A percentile compares a stretch with the other conserved stretches of the same genome.
Conservation (phyloP, 495 filamentous ascomycete species). For the Daldinia caldariorum region DNA sequence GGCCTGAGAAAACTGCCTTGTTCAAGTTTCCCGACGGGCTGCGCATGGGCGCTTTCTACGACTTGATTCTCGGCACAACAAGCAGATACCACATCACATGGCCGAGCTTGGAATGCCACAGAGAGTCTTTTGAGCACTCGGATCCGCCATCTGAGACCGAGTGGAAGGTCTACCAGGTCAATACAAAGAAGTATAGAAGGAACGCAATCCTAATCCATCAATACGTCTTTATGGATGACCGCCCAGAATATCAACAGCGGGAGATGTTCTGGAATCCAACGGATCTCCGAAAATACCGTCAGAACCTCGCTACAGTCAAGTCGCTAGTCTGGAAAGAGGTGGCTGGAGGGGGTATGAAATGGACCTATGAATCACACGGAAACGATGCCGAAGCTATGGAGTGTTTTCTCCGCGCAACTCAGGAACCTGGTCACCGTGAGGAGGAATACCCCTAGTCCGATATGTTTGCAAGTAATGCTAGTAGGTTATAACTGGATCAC, state of each 20-base stretch:
- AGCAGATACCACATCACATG: background rate
- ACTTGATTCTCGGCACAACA: constrained; percentile 12
- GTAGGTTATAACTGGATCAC: too few relatives aligned
- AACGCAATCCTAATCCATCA: background rate
- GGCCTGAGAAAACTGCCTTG: background rate
- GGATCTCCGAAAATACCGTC: background rate
- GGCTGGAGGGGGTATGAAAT: background rate
- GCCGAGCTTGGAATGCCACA: background rate
- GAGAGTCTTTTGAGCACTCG: too few relatives aligned
- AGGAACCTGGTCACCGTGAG: background rate
- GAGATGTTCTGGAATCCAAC: background rate
- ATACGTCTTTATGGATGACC: background rate
- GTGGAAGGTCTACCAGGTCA: background rate
- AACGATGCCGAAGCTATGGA: background rate
- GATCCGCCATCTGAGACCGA: background rate
- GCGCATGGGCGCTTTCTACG: constrained; percentile 2
- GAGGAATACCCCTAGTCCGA: too few relatives aligned
- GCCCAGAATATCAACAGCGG: background rate
- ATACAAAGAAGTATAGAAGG: background rate
- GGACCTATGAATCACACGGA: background rate
- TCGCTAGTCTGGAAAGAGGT: background rate
- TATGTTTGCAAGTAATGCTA: too few relatives aligned
- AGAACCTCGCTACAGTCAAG: background rate
- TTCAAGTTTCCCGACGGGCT: constrained; percentile 21
- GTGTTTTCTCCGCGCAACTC: background rate